Percentiles rank a stretch among this genome's conserved stretches.
These are phyloP conservation scores for Xylariaceae sp. DNA, from an alignment of 2,329 filamentous ascomycete species.

Conservation along the genomic window DNA sequence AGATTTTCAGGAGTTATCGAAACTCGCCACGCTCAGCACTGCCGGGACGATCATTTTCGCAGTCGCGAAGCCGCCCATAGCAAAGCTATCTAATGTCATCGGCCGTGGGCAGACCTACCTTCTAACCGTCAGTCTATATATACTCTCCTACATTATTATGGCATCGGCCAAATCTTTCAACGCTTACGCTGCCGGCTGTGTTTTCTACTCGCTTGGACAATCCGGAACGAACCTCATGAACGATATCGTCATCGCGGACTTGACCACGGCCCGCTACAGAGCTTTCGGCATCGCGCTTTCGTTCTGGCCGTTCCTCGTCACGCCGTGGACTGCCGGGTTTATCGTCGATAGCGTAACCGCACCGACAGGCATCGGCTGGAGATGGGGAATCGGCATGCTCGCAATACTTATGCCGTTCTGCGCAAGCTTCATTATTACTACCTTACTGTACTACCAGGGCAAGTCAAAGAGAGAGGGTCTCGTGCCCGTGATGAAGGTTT, in stretches of 20 bases:
- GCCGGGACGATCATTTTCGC: conserved; percentile 46
- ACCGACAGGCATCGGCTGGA: conserved; percentile 47
- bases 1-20: conserved; percentile 36
- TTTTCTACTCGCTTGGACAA: conserved; percentile 62
- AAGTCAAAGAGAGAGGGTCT: conserved; percentile 51
- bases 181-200: conserved; percentile 54
- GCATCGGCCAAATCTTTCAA: conserved; percentile 56
- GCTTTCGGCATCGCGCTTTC: conserved; percentile 53
- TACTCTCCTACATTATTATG: conserved; percentile 60
- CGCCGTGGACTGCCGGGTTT: conserved; percentile 57
- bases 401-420: conserved; percentile 55
- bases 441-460: conserved; percentile 52
- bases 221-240: conserved; percentile 63
- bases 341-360: conserved; percentile 47
- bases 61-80: conserved; percentile 62
- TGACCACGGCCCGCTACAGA: conserved; percentile 55
- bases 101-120: conserved; percentile 64
- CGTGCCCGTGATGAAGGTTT: conserved; percentile 35
- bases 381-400: conserved; percentile 62
- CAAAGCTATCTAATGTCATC: conserved; percentile 64
- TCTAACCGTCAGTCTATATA: conserved; percentile 56
- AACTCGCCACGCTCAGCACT: conserved; percentile 35
- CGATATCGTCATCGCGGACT: conserved; percentile 66
- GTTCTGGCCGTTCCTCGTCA: conserved; percentile 49
- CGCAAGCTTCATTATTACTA: conserved; percentile 51